Conservation (phyloP, 768 basidiomycete genomes). For the Candolleomyces eurysporus region DNA sequence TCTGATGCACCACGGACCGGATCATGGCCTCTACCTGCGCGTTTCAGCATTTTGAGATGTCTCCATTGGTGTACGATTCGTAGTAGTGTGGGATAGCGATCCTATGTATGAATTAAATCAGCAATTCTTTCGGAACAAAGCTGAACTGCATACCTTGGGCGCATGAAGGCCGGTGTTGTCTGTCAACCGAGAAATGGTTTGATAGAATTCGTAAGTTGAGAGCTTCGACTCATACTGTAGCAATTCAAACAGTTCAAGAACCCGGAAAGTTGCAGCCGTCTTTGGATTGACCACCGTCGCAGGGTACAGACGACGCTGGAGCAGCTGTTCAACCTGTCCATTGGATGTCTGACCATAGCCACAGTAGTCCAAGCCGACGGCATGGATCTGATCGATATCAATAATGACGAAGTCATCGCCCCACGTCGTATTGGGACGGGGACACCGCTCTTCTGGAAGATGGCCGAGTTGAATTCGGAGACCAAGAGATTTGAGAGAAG, state of each 20-base stretch:
- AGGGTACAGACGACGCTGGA: background rate
- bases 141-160: slow-evolving; percentile 8
- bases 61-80: slow-evolving; percentile 21
- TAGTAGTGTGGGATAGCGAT: slow-evolving; percentile 27
- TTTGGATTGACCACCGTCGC: background rate
- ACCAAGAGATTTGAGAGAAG: background rate
- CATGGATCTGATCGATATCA: background rate
- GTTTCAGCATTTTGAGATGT: slow-evolving; percentile 22
- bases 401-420: background rate
- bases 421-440: background rate
- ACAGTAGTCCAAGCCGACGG: background rate
- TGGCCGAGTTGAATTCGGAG: background rate
- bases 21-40: slow-evolving; percentile 22
- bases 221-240: slow-evolving; percentile 19
- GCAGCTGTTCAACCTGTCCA: background rate
- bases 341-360: background rate
- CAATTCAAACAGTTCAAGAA: background rate
- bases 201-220: slow-evolving; percentile 25
- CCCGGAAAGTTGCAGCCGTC: background rate
- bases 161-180: slow-evolving; percentile 20
- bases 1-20: slow-evolving; percentile 11
- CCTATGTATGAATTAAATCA: slow-evolving; percentile 11
- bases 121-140: too few species aligned
- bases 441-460: background rate
- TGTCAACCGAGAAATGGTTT: slow-evolving; percentile 18